Evolutionary conservation across 208 protist species (phyloP), one percentile per base, ranked within the genome.

Genomic region (Angomonas ambiguus): DNA sequence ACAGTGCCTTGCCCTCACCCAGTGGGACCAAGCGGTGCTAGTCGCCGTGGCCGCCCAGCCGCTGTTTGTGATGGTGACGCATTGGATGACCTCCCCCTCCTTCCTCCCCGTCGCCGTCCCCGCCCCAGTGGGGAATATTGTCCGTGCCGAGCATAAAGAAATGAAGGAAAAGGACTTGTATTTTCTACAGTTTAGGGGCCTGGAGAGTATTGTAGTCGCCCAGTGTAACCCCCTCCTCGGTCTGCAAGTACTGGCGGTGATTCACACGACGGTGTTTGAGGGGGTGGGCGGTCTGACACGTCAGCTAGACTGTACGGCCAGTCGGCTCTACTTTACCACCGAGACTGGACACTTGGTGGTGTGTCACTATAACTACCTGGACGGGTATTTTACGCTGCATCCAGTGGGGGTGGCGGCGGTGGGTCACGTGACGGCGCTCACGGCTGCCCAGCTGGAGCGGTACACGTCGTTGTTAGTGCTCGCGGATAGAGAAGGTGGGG

Each of bases 301-400:
- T 34, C 51, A 57, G 51, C 41, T 93, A 13, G 74, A 76, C 27
- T 80, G 76, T 73, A 92, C 83, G 66, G 69, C 71, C 4, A 65
- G 80, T 1, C 82, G 90, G 16, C 66, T 96, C 30, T 92, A 74
- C 63, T 42, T 96, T 55, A 66, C 66, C 38, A 59, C 83, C 13
- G 85, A 93, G 62, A 93, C 85, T 24, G 81, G 82, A 1, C 87
- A 96, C 65, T 51, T 93, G 22, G 30, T 96, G 0, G 79, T 93
- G 27, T 90, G 82, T 70, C 78, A 78, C 67, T 95, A 88, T 70
- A 74, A 68, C 27, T 53, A 56, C 27, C 61, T 73, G 20, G 74
- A 67, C 4, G 62, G 74, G 8, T 60, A 55, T 11, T 38, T 87
- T 13, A 80, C 76, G n/a, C 33, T 93, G 30, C 75, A 91, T 34